Percentiles rank a stretch among this genome's conserved stretches.
Conservation (phyloP, 2,329 filamentous ascomycete genomes). For the Cladophialophora carrionii region DNA sequence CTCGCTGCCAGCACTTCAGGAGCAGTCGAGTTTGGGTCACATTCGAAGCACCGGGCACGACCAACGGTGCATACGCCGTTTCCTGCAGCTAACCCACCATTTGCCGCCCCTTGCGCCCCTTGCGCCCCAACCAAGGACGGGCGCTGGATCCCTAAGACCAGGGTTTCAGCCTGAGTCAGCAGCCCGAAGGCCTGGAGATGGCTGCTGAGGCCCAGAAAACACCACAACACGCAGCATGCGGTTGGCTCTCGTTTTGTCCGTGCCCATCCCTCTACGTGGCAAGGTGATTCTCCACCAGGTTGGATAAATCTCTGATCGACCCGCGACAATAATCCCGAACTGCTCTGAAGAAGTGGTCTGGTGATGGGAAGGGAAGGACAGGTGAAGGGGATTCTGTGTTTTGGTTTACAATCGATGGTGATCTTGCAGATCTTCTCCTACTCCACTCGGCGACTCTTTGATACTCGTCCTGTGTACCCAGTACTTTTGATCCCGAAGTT, state of each 20-base stretch:
- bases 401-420: background rate
- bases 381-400: background rate
- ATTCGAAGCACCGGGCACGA: background rate
- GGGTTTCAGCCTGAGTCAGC: slow-evolving; percentile 25
- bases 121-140: slow-evolving; percentile 12
- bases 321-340: background rate
- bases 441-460: background rate
- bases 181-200: slow-evolving; percentile 10
- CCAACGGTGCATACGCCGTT: slow-evolving; percentile 13
- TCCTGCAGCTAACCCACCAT: slow-evolving; percentile 17
- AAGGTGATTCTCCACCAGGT: background rate
- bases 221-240: background rate
- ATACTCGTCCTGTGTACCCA: background rate
- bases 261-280: background rate
- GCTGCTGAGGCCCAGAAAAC: slow-evolving; percentile 16
- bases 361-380: background rate
- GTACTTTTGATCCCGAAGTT: background rate
- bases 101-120: too few species aligned
- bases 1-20: background rate
- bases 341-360: background rate
- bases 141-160: background rate
- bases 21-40: background rate
- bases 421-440: slow-evolving; percentile 1
- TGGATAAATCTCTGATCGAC: background rate
- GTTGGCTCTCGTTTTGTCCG: background rate